A percentile compares a stretch with the other conserved stretches of the same genome.
phyloP scores from a whole-genome alignment of 805 yeast genomes.

The Wickerhamomyces canadensis region DNA sequence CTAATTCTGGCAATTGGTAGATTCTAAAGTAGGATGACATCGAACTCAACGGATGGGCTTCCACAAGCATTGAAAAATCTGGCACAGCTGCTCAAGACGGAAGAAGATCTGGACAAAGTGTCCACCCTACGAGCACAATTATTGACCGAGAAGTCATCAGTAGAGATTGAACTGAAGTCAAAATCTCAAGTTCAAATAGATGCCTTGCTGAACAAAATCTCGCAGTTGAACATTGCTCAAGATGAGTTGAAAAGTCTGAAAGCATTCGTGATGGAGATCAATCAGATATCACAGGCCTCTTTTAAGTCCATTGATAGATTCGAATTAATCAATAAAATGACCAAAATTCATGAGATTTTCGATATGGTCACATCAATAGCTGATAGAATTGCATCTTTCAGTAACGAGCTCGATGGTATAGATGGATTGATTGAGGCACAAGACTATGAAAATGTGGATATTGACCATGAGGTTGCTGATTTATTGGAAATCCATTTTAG shows the following conservation, averaged over 20 bases:
- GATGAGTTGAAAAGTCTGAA: slow-evolving; percentile 46
- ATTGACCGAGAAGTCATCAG: slow-evolving; percentile 61
- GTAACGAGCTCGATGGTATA: slow-evolving; percentile 43
- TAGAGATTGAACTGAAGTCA: slow-evolving; percentile 50
- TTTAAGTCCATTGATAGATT: slow-evolving; percentile 58
- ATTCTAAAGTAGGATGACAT: too few relatives aligned
- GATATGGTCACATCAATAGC: slow-evolving; percentile 62
- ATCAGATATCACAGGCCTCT: slow-evolving; percentile 47
- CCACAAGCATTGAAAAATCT: slow-evolving; percentile 24
- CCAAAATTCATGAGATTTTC: slow-evolving; percentile 66
- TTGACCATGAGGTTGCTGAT: slow-evolving; percentile 45
- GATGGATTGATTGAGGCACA: slow-evolving; percentile 48
- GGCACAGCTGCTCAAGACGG: slow-evolving; percentile 30
- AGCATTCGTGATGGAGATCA: slow-evolving; percentile 38
- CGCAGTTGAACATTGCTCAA: slow-evolving; percentile 33
- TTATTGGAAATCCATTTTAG: slow-evolving; percentile 64
- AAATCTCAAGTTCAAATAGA: slow-evolving; percentile 44
- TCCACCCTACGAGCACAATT: slow-evolving; percentile 48
- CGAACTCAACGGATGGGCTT: neutral
- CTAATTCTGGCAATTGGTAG: too few relatives aligned
- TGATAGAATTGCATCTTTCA: slow-evolving; percentile 53
- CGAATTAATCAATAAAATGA: slow-evolving; percentile 60
- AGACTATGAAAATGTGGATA: slow-evolving; percentile 30
- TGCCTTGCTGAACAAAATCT: slow-evolving; percentile 40
- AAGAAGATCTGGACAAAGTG: slow-evolving; percentile 50